These are phyloP conservation scores for Xylaria palmicola DNA, from an alignment of 495 filamentous ascomycete species.

Conservation along the genomic window DNA sequence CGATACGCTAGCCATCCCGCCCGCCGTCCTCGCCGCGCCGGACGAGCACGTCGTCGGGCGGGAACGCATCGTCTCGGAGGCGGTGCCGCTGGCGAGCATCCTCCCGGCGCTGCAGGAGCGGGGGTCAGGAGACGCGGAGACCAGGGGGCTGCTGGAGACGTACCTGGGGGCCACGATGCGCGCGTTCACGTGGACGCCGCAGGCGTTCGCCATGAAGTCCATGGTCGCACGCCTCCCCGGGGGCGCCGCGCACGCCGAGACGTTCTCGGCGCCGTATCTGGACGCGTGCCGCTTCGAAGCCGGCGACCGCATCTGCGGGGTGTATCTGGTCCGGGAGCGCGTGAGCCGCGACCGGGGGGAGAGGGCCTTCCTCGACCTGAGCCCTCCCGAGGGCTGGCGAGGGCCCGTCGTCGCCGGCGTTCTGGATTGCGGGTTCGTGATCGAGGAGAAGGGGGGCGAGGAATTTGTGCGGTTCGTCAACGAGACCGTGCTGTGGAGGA, in stretches of 20 bases:
- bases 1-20: slow-evolving; percentile 1
- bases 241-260: slow-evolving; percentile 5
- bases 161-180: slow-evolving; percentile 33
- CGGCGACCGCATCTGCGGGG: slow-evolving; percentile 32
- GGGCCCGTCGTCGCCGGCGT: slow-evolving; percentile 26
- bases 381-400: slow-evolving; percentile 28
- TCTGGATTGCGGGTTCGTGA: slow-evolving; percentile 25
- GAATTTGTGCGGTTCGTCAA: slow-evolving; percentile 24
- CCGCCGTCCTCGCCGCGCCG: background rate
- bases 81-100: background rate
- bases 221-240: slow-evolving; percentile 10
- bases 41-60: slow-evolving; percentile 23
- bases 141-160: slow-evolving; percentile 14
- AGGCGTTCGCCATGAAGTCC: slow-evolving; percentile 25
- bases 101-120: background rate
- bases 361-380: slow-evolving; percentile 27
- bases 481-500: slow-evolving; percentile 37
- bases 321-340: slow-evolving; percentile 24
- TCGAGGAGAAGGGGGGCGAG: slow-evolving; percentile 1
- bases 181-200: slow-evolving; percentile 33
- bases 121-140: background rate
- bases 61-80: slow-evolving; percentile 28
- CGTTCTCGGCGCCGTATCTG: slow-evolving; percentile 27
- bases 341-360: slow-evolving; percentile 1
- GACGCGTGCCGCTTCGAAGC: slow-evolving; percentile 17